phyloP scores from a whole-genome alignment of 2,329 filamentous ascomycete genomes.

The Tolypocladium inflatum region DNA sequence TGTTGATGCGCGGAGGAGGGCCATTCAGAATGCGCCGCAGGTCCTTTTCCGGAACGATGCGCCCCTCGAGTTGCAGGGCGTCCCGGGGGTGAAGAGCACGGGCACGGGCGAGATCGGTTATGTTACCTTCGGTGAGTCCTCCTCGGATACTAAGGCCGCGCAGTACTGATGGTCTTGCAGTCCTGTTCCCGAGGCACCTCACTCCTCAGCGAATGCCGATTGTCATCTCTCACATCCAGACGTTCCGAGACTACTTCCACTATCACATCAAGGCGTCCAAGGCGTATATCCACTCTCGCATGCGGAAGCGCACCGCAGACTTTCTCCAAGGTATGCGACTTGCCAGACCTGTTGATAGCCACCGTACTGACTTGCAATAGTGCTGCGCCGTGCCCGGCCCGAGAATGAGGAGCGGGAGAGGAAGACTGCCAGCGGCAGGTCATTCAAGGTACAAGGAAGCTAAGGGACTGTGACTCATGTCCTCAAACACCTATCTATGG shows the following conservation, averaged over 20 bases:
- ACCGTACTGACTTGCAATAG: slow-evolving; percentile 36
- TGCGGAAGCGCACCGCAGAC: slow-evolving; percentile 94
- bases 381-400: slow-evolving; percentile 89
- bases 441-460: slow-evolving; percentile 57
- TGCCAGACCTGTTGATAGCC: neutral
- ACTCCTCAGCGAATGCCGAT: slow-evolving; percentile 84
- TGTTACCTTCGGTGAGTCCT: slow-evolving; percentile 79
- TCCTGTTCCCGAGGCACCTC: slow-evolving; percentile 91
- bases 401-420: slow-evolving; percentile 96
- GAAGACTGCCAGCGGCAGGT: slow-evolving; percentile 94
- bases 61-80: slow-evolving; percentile 78
- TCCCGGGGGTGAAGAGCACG: slow-evolving; percentile 70
- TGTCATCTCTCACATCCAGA: slow-evolving; percentile 98
- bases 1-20: slow-evolving; percentile 86
- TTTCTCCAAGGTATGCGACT: slow-evolving; percentile 79
- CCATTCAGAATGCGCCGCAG: slow-evolving; percentile 96
- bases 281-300: slow-evolving; percentile 96
- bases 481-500: too few species aligned
- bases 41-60: slow-evolving; percentile 94
- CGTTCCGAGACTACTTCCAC: slow-evolving; percentile 99
- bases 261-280: slow-evolving; percentile 99
- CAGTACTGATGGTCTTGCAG: slow-evolving; percentile 61
- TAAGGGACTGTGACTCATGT: slow-evolving; percentile 3
- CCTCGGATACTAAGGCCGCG: neutral
- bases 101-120: slow-evolving; percentile 87